These are phyloP conservation scores for Rosa hybrid DNA, from an alignment of 331 rosid genomes.

Conservation along the genomic window DNA sequence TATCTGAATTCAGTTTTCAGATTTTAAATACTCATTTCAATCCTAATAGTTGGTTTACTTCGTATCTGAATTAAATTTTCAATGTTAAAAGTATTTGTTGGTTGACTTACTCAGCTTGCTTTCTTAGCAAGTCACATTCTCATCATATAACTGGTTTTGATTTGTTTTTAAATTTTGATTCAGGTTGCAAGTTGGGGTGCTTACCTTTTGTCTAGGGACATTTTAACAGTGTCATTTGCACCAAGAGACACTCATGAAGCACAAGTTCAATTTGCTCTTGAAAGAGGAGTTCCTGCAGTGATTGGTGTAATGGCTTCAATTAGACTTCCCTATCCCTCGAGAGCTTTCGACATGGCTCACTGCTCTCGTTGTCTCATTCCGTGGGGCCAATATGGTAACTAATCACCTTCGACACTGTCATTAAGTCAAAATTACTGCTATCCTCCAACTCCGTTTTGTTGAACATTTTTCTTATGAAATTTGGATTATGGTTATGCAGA, in stretches of 20 bases:
- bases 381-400: slow-evolving; percentile 78
- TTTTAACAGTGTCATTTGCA: slow-evolving; percentile 81
- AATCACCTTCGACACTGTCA: neutral
- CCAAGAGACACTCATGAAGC: slow-evolving; percentile 95
- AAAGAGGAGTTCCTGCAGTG: slow-evolving; percentile 92
- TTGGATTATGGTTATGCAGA: slow-evolving; percentile 42
- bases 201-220: slow-evolving; percentile 76
- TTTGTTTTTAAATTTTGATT: neutral
- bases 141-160: neutral
- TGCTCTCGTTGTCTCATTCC: slow-evolving; percentile 99
- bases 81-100: neutral
- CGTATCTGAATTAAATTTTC: neutral
- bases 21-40: neutral
- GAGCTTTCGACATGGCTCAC: slow-evolving; percentile 96
- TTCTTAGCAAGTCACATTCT: neutral
- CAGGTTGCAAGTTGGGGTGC: slow-evolving; percentile 99
- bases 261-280: slow-evolving; percentile 96
- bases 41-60: neutral
- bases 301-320: slow-evolving; percentile 86
- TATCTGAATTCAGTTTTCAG: neutral
- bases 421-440: neutral
- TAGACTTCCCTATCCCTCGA: slow-evolving; percentile 94
- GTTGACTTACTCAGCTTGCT: neutral
- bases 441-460: neutral
- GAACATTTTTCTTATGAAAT: neutral